Base-by-base conservation (phyloP, 371 early-diverging fungal genomes). In the Batkoa obscura region DNA sequence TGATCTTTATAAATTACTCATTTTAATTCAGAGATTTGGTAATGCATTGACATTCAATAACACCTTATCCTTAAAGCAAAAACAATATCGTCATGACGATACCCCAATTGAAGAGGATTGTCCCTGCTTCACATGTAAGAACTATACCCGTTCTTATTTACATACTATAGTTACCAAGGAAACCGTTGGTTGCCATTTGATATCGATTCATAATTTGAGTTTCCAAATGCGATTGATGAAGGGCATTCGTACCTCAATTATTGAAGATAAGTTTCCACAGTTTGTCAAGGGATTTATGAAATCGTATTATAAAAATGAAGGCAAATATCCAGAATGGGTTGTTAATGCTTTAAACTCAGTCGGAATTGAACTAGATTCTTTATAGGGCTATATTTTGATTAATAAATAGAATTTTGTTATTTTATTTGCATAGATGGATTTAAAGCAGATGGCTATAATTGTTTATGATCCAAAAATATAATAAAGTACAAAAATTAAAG, bases 221-320 rank as follows among this genome's bases (percentile, higher is more conserved):
- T 96, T 83, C 75, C 91, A 94, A 70, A 73, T 88, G 71, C 74
- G 83, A 39, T 65, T 96, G 46, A 91, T 88, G 86, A 66, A 75
- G 48, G 76, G 80, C 55, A 84, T 93, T 60, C 79, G 90, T 60
- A 67, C 73, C 43, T 77, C 83, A 31, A 88, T 96, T 49, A 62
- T 73, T 10, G 72, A 76, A 33, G 86, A 88, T 64, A 67, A 68
- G 46, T 92, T 82, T 66, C 89, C 90, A 6, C 69, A 73, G 58
- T 92, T 84, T 71, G 72, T 94, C 54, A 78, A 78, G 56, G 59
- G 69, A 55, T 94, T 84, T 68, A 79, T 90, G 65, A 50, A 51
- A n/a, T 15, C 33, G n/a, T 55, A 55, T 36, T 55, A 45, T 32
- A 36, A 3, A 4, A 46, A 43, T 1, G 46, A 34, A 45, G 33